phyloP scores from a whole-genome alignment of 306 rosid species.

The Betula pendula region DNA sequence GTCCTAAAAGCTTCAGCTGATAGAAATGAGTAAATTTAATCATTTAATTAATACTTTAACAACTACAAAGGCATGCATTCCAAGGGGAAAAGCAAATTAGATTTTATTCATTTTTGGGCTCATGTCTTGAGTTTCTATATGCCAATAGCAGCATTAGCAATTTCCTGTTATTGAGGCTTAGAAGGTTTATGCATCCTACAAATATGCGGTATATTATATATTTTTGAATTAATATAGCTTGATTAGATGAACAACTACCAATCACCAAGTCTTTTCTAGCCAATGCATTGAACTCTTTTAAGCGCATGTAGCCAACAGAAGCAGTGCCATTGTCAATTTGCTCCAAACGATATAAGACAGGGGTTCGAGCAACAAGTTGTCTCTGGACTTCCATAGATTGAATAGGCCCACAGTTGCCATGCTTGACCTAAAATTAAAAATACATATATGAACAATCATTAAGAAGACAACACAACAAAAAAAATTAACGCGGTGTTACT shows the following conservation, averaged over 20 bases:
- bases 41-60: too few relatives aligned
- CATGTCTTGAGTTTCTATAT: not conserved
- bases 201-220: not conserved
- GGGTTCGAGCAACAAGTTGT: constrained; percentile 89
- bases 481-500: constrained; percentile 20
- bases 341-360: constrained; percentile 84
- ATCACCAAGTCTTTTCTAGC: constrained; percentile 84
- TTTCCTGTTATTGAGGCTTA: not conserved
- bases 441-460: constrained; percentile 31
- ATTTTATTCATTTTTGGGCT: not conserved
- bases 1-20: too few relatives aligned
- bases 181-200: not conserved
- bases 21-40: too few relatives aligned
- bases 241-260: constrained; percentile 51
- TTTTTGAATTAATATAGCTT: not conserved
- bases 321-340: constrained; percentile 57
- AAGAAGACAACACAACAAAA: constrained; percentile 26
- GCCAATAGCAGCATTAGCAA: not conserved
- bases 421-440: constrained; percentile 68
- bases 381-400: constrained; percentile 72
- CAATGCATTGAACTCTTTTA: constrained; percentile 96
- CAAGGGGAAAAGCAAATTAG: not conserved
- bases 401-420: constrained; percentile 86
- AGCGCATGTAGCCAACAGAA: constrained; percentile 78
- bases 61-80: not conserved